phyloP scores from a whole-genome alignment of 345 rosid species.

The Ricinus communis region DNA sequence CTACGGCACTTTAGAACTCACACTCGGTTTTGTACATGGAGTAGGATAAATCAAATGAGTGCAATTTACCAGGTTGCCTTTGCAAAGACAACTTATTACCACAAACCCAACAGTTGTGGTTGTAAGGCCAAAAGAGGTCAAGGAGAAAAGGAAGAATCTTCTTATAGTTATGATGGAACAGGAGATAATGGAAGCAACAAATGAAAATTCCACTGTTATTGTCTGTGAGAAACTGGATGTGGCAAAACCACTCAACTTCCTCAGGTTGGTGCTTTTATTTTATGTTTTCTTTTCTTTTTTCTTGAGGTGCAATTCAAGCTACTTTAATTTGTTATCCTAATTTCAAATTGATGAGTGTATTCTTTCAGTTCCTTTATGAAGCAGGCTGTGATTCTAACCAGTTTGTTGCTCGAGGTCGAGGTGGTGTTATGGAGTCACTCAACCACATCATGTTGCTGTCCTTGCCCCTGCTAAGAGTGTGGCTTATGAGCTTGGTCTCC shows the following conservation, averaged over 20 bases:
- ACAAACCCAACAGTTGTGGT: too few relatives aligned
- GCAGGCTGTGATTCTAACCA: constrained; percentile 79
- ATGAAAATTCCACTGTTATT: constrained; percentile 56
- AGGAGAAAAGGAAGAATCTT: constrained; percentile 14
- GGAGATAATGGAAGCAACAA: constrained; percentile 89
- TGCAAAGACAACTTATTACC: too few relatives aligned
- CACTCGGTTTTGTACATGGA: too few relatives aligned
- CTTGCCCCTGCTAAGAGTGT: constrained; percentile 91
- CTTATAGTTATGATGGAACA: constrained; percentile 96
- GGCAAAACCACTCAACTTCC: constrained; percentile 95
- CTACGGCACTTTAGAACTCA: too few relatives aligned
- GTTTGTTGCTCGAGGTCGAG: constrained; percentile 36
- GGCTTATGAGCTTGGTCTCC: constrained; percentile 81
- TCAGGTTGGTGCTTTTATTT: constrained; percentile 60
- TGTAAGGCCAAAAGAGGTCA: too few relatives aligned
- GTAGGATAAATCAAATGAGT: too few relatives aligned
- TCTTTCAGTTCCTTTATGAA: constrained; percentile 83
- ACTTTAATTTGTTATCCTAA: constrained; percentile 13
- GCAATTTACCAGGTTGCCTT: too few relatives aligned
- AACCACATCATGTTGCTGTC: constrained; percentile 92
- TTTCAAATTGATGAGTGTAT: constrained; percentile 33
- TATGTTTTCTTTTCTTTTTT: constrained; percentile 8
- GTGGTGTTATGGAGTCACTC: constrained; percentile 84
- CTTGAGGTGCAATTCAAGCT: constrained; percentile 4
- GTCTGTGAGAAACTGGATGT: constrained; percentile 86